Base-by-base conservation (phyloP, 495 filamentous ascomycete species). In the Trypethelium eluteriae region DNA sequence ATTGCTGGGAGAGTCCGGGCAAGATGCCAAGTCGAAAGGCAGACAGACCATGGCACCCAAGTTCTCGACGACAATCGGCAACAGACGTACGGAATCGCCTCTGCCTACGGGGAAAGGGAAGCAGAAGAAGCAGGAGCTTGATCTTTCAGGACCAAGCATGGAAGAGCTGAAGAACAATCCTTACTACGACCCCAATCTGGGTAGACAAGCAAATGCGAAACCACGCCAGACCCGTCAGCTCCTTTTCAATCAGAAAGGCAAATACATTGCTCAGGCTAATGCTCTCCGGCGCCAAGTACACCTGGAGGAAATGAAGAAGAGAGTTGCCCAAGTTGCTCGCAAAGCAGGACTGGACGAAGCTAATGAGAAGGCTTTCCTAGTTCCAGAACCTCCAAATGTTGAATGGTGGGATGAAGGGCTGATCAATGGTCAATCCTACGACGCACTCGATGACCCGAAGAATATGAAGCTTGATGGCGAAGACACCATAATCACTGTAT, bases 321-420 rank as follows among this genome's bases (percentile, higher is more conserved):
- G 89, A 57, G 96, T 99, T 72, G 92, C 92, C 0, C 90, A 89
- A 67, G 84, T 87, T 69, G 87, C 92, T 34, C 84, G 92, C 66
- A 93, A 91, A 70, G 89, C 88, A 11, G 89, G 91, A 63, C 86
- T 97, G 68, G 93, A 98, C 71, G 95, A 98, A 72, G 93, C 93
- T 65, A 85, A 88, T 57, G 93, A 98, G 76, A 96, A 95, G 76
- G 86, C 88, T 38, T 97, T 92, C 72, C 73, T 92, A 11, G 84
- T 97, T 39, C 86, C 90, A 67, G 83, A 82, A 38, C 93, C 94
- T 1, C 93, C 95, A 7, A 88, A 89, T 25, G 81, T 97, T 49
- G 94, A 99, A 76, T 99, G 95, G 95, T 98, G 95, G 95, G 94
- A 99, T 70, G 92, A 97, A 77, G 88, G 84, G 2, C 77, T 98